phyloP scores from a whole-genome alignment of 208 protist genomes.

The Trypanosomatidae sp. region DNA sequence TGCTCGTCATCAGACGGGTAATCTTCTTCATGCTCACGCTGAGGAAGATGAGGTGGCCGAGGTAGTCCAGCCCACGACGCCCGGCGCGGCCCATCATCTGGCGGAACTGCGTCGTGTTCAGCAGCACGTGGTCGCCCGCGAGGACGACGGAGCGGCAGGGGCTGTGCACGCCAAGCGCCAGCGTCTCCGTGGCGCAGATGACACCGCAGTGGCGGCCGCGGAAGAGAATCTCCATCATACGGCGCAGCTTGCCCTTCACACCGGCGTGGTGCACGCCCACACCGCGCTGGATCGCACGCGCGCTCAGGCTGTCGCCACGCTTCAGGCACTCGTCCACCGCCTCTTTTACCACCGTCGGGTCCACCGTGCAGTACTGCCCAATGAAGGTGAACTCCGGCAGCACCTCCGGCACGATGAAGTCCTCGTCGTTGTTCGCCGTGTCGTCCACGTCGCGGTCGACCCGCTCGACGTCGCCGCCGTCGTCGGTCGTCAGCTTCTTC shows the following conservation, averaged over 20 bases:
- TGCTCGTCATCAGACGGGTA: conserved; percentile 89
- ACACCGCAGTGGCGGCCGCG: conserved; percentile 87
- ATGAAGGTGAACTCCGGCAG: conserved; percentile 90
- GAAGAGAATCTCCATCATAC: conserved; percentile 94
- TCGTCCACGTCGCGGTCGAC: conserved; percentile 49
- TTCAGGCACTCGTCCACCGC: conserved; percentile 70
- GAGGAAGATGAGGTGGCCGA: conserved; percentile 94
- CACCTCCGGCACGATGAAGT: conserved; percentile 75
- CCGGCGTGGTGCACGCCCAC: conserved; percentile 94
- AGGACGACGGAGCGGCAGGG: conserved; percentile 95
- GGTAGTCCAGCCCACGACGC: conserved; percentile 93
- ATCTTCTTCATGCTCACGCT: conserved; percentile 91
- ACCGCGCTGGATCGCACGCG: conserved; percentile 78
- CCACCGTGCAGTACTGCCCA: conserved; percentile 52
- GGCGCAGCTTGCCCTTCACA: conserved; percentile 84
- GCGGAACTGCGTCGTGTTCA: conserved; percentile 93
- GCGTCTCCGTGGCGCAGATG: conserved; percentile 92
- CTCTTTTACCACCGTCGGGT: conserved; percentile 37
- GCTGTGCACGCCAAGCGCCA: conserved; percentile 96
- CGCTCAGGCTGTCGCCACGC: conserved; percentile 66
- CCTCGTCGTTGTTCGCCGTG: conserved; percentile 46
- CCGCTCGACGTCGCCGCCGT: conserved; percentile 68
- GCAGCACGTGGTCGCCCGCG: conserved; percentile 88
- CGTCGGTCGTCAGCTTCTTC: conserved; percentile 67
- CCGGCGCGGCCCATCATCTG: conserved; percentile 97